A percentile compares a stretch with the other conserved stretches of the same genome.
Conservation (phyloP, 1,284 basidiomycete genomes). For the Heterobasidion occidentale region DNA sequence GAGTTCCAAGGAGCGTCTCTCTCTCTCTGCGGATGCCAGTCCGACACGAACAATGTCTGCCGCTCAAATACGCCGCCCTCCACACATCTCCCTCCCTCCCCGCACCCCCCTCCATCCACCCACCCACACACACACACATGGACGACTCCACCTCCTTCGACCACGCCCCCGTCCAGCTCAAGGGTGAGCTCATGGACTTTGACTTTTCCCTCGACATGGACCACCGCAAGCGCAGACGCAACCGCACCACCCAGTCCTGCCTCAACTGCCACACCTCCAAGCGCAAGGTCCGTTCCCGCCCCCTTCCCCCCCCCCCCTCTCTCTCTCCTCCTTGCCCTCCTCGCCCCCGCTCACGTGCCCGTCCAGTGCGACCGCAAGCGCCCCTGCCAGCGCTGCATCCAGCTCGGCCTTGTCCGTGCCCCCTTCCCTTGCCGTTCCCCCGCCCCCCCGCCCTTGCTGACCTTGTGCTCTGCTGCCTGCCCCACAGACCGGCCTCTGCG, state of each 20-base stretch:
- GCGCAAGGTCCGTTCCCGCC: conserved; percentile 56
- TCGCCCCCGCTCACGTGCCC: conserved; percentile 36
- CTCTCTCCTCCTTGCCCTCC: conserved; percentile 10
- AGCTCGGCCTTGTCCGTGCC: conserved; percentile 59
- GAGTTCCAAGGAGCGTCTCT: background rate
- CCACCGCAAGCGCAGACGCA: conserved; percentile 49
- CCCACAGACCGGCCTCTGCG: conserved; percentile 77
- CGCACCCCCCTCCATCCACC: conserved; percentile 3
- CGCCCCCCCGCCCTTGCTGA: conserved; percentile 1
- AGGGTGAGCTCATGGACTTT: conserved; percentile 12
- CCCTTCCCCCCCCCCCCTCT: conserved; percentile 6
- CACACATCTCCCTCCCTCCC: conserved; percentile 5
- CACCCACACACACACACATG: background rate
- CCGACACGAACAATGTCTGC: background rate
- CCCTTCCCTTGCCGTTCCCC: background rate
- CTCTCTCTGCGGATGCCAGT: background rate
- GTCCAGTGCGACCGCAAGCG: conserved; percentile 70
- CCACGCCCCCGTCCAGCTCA: conserved; percentile 4
- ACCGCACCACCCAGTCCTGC: conserved; percentile 83
- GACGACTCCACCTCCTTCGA: conserved; percentile 7
- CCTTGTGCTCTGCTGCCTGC: conserved; percentile 11
- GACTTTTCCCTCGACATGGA: conserved; percentile 14
- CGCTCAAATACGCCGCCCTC: background rate
- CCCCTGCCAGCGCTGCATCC: conserved; percentile 84
- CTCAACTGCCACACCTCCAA: conserved; percentile 91